Conservation (phyloP, 1,284 basidiomycete genomes). For the Malassezia cuniculi region DNA sequence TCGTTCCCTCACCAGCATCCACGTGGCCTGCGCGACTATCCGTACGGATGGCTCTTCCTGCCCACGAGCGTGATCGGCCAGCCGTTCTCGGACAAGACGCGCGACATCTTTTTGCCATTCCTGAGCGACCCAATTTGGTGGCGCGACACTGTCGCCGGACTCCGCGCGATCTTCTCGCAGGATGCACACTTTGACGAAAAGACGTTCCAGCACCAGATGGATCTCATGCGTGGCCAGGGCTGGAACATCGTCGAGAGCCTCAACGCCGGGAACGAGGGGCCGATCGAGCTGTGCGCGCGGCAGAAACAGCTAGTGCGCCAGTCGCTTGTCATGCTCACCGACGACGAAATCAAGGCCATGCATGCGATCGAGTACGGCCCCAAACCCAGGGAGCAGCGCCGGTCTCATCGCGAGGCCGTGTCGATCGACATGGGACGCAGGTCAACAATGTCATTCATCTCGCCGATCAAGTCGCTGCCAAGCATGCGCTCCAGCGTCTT, state of each 20-base stretch:
- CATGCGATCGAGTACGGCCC: neutral
- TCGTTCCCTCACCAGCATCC: slow-evolving; percentile 65
- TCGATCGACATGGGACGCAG: too few species aligned
- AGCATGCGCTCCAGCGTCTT: too few species aligned
- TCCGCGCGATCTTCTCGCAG: slow-evolving; percentile 62
- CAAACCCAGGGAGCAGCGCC: neutral
- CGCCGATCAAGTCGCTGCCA: too few species aligned
- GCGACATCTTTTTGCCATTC: slow-evolving; percentile 67
- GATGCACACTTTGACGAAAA: slow-evolving; percentile 55
- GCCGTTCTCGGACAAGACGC: slow-evolving; percentile 62
- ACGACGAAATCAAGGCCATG: neutral
- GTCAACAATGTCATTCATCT: neutral
- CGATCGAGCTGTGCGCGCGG: slow-evolving; percentile 38
- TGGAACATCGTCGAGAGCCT: slow-evolving; percentile 77
- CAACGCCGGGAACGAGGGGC: slow-evolving; percentile 55
- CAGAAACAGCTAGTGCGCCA: slow-evolving; percentile 35
- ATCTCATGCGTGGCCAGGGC: slow-evolving; percentile 80
- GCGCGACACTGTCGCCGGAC: slow-evolving; percentile 67
- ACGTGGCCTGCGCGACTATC: slow-evolving; percentile 74
- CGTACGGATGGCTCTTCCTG: slow-evolving; percentile 73
- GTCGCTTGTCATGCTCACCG: slow-evolving; percentile 3
- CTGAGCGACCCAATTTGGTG: slow-evolving; percentile 75
- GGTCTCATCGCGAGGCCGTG: too few species aligned
- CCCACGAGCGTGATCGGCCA: slow-evolving; percentile 63
- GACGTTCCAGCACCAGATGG: slow-evolving; percentile 60